Percentiles rank a stretch among this genome's conserved stretches.
These are phyloP conservation scores for Umbellularia californica DNA, from an alignment of 164 flowering plant genomes.

Conservation along the genomic window DNA sequence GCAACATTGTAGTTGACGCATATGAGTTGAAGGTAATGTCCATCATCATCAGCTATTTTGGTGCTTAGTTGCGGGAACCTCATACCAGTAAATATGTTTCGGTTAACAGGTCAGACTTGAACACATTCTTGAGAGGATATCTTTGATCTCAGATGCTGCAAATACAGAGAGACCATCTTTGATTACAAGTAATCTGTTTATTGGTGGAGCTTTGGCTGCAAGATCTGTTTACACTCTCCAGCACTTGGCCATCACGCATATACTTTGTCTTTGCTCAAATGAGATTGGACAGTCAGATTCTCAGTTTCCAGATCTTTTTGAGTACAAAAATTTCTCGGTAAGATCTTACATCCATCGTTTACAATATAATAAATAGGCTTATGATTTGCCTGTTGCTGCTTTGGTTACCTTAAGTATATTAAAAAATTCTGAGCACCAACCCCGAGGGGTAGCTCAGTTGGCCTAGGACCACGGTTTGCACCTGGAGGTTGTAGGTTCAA, in stretches of 20 bases:
- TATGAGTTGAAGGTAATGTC: slow-evolving; percentile 81
- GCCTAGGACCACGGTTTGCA: too few species aligned
- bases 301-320: slow-evolving; percentile 73
- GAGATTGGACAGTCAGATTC: slow-evolving; percentile 97
- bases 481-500: too few species aligned
- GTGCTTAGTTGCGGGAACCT: not conserved
- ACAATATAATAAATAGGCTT: not conserved
- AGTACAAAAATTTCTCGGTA: slow-evolving; percentile 85
- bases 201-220: slow-evolving; percentile 96
- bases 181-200: slow-evolving; percentile 52
- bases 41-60: not conserved
- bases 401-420: not conserved
- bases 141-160: slow-evolving; percentile 87
- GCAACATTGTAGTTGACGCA: slow-evolving; percentile 72
- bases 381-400: not conserved
- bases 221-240: slow-evolving; percentile 84
- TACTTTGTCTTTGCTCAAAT: slow-evolving; percentile 88
- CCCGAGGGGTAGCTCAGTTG: too few species aligned
- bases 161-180: slow-evolving; percentile 83
- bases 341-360: slow-evolving; percentile 24
- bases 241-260: slow-evolving; percentile 80
- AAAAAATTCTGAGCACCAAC: too few species aligned
- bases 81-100: not conserved
- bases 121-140: slow-evolving; percentile 92
- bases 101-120: slow-evolving; percentile 78